Conservation (phyloP, 139 green algal species). For the Chlorella ohadii region DNA sequence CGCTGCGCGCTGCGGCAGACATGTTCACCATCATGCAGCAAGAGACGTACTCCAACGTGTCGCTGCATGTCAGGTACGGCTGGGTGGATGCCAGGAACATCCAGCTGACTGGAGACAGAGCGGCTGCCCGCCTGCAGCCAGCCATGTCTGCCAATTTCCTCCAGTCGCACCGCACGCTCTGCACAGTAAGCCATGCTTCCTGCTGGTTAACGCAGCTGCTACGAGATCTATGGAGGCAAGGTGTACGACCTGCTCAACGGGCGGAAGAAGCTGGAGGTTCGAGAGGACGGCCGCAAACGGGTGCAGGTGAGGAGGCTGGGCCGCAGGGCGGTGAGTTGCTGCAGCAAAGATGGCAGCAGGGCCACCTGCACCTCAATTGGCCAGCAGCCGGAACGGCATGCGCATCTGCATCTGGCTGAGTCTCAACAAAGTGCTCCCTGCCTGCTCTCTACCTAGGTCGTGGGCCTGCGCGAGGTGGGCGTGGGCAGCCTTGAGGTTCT, state of each 20-base stretch:
- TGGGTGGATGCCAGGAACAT: neutral
- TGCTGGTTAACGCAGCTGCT: no score
- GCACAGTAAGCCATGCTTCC: no score
- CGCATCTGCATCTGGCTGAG: no score
- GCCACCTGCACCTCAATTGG: no score
- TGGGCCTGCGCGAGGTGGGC: conserved; percentile 82
- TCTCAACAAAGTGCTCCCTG: no score
- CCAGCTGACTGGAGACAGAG: no score
- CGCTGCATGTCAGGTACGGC: conserved; percentile 39
- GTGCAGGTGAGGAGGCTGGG: conserved; percentile 69
- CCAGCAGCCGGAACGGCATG: neutral
- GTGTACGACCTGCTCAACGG: conserved; percentile 97
- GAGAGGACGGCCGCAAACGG: conserved; percentile 91
- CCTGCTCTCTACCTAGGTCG: conserved; percentile 62
- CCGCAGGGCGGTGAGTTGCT: conserved; percentile 33
- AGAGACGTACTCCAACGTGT: conserved; percentile 55
- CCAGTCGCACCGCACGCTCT: no score
- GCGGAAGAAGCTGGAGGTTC: conserved; percentile 89
- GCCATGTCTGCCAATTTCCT: no score
- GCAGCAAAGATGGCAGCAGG: neutral
- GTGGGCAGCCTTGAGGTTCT: conserved; percentile 47
- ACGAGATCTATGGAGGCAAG: conserved; percentile 99
- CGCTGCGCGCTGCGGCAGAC: conserved; percentile 87
- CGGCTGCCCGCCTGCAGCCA: no score
- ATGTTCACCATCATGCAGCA: conserved; percentile 81